Base-by-base conservation (phyloP, 805 yeast species). In the Kodamaea hsintzibuensis region DNA sequence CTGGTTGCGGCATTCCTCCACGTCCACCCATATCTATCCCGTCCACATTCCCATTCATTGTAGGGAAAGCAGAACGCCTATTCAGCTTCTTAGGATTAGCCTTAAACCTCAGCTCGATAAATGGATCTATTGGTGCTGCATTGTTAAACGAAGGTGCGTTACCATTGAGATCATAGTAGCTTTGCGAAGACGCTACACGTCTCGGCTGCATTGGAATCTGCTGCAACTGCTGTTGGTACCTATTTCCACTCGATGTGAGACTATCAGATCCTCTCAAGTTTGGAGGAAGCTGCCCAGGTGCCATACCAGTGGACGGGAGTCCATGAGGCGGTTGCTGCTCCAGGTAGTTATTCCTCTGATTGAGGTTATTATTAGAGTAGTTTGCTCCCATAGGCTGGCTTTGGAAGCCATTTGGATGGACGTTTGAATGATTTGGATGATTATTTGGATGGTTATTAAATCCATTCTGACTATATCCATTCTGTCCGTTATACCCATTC, bases 1-100 rank as follows among this genome's bases (percentile, higher is more conserved):
- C 54, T 0, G 74, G 69, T 69, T 70, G 70, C 1, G 79, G 79
- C 80, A 76, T 76, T 7, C 80, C 80, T 17, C 78, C 80, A 59
- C 79, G 65, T n/a, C 78, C 79, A 12, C 79, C 79, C 66, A 73
- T 67, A 60, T 75, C 80, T 16, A 74, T 51, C 1, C 69, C 71
- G 9, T 65, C 66, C 22, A 67, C 47, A 54, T 61, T 62, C n/a
- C 69, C 71, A 17, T 63, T 63, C 64, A 71, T 65, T 43, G 61
- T 66, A 6, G 74, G 70, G 57, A 66, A 68, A 7, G 63, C 71
- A 0, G 78, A 72, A 30, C 78, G 66, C 45, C 79, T 70, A 55
- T 70, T 72, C 30, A 52, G 61, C 50, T 65, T 67, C 59, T 71
- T 72, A 25, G 71, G 66, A 40, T 55, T 52, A 40, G 50, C 53